Base-by-base conservation (phyloP, 139 green algal genomes). In the Trebouxia sp. region DNA sequence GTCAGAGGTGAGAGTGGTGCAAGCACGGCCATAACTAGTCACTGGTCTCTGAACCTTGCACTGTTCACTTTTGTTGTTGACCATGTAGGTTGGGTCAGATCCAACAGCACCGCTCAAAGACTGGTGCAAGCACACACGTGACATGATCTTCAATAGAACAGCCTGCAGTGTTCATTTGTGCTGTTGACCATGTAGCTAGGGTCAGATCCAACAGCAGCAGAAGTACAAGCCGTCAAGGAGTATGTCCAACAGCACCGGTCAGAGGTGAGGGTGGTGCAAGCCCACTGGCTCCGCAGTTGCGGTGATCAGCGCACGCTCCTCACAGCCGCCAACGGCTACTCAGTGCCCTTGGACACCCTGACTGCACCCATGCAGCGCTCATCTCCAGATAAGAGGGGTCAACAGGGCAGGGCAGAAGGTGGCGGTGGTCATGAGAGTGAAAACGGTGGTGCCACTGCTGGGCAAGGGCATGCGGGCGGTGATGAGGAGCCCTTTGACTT, bases 281-380 rank as follows among this genome's bases (percentile, higher is more conserved):
- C 87, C 37, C 82, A 88, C 38, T 90, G 87, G 87, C 75, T 90
- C 37, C 78, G 82, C 15, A 37, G 80, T 35, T 85, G 81, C 56
- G 37, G 56, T 67, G 20, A 62, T 12, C 11, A 76, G 50, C 74
- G 78, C 79, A 32, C 48, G 32, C 26, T 87, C 74, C 70, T 72
- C 9, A 9, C 62, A 72, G 62, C 62, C 62, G 42, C 62, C 1
- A 9, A 28, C 43, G 62, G 15, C 3, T 45, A 72, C 62, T 45
- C 43, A 35, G 32, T 72, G 62, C 32, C 62, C 6, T 17, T 72
- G 62, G 37, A 32, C 37, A 45, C 3, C 62, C 37, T 72, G 62
- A 45, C 32, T 72, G 62, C 62, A 30, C 62, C 62, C 12, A 32
- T 22, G 15, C n/a, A 32, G n/a, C 32, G 62, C 32, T 15, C 37